phyloP scores from a whole-genome alignment of 148 eudicot genomes.

The Cornus controversa region DNA sequence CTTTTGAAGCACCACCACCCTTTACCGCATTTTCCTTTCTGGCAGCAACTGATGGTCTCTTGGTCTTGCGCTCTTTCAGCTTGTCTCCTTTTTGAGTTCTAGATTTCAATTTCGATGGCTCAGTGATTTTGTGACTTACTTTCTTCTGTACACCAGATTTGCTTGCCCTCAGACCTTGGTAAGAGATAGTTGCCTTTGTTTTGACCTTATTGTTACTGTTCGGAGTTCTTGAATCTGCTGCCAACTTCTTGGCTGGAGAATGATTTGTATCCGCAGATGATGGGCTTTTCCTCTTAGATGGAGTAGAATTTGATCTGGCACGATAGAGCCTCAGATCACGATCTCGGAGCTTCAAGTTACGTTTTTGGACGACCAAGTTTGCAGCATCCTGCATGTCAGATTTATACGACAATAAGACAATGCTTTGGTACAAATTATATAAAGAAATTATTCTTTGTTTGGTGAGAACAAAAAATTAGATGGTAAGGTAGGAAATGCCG shows the following conservation, averaged over 20 bases:
- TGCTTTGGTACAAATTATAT: background rate
- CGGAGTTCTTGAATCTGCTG: conserved; percentile 27
- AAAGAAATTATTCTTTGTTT: too few species aligned
- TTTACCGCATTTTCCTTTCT: conserved; percentile 59
- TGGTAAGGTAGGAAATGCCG: too few species aligned
- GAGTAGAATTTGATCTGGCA: conserved; percentile 55
- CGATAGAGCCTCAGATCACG: conserved; percentile 73
- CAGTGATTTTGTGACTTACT: conserved; percentile 25
- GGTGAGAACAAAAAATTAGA: too few species aligned
- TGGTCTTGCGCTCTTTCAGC: conserved; percentile 37
- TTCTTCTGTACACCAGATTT: conserved; percentile 74
- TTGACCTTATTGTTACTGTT: conserved; percentile 28
- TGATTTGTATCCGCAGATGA: conserved; percentile 28
- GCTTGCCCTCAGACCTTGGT: conserved; percentile 83
- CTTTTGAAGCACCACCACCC: conserved; percentile 31
- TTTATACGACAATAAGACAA: background rate
- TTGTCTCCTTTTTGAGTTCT: conserved; percentile 27
- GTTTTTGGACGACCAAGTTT: conserved; percentile 56
- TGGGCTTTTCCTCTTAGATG: conserved; percentile 53
- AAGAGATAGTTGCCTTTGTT: conserved; percentile 42
- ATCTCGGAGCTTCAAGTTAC: conserved; percentile 71
- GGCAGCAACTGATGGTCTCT: conserved; percentile 88
- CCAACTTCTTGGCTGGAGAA: conserved; percentile 41
- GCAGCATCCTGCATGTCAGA: conserved; percentile 66
- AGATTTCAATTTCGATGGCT: conserved; percentile 30